Evolutionary conservation across 495 filamentous ascomycete genomes (phyloP).

Genomic region (Penicillium crystallinum): DNA sequence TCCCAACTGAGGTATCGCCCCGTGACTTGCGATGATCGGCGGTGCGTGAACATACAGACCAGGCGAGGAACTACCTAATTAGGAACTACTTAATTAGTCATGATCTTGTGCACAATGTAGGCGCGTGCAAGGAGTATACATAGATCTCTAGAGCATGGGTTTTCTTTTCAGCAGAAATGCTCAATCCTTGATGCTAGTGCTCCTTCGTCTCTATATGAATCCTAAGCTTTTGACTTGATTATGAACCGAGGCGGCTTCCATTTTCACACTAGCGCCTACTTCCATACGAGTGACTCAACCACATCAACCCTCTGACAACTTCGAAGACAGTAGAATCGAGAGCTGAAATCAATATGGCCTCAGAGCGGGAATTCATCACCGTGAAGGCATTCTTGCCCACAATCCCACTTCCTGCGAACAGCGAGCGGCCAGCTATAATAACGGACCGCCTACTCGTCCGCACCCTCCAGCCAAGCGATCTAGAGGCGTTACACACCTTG

Average conservation of each 20-base stretch:
- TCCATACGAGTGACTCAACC: background rate
- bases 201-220: too few relatives aligned
- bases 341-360: background rate
- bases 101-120: too few relatives aligned
- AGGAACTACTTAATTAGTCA: too few relatives aligned
- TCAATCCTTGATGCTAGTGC: too few relatives aligned
- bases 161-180: too few relatives aligned
- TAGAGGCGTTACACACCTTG: slow-evolving; percentile 31
- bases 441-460: slow-evolving; percentile 45
- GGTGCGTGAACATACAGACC: background rate
- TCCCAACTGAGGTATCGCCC: background rate
- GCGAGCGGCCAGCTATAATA: slow-evolving; percentile 14
- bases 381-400: slow-evolving; percentile 11
- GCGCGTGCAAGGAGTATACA: too few relatives aligned
- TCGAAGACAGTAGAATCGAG: background rate
- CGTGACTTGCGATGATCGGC: background rate
- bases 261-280: background rate
- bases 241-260: background rate
- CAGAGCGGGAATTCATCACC: background rate
- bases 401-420: slow-evolving; percentile 8
- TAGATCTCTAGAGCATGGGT: too few relatives aligned
- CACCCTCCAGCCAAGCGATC: slow-evolving; percentile 30
- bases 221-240: too few relatives aligned
- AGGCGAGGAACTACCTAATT: too few relatives aligned
- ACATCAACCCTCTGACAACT: background rate